A percentile compares a stretch with the other conserved stretches of the same genome.
Evolutionary conservation across 2,329 filamentous ascomycete species (phyloP).

Genomic region (Fusarium humuli): DNA sequence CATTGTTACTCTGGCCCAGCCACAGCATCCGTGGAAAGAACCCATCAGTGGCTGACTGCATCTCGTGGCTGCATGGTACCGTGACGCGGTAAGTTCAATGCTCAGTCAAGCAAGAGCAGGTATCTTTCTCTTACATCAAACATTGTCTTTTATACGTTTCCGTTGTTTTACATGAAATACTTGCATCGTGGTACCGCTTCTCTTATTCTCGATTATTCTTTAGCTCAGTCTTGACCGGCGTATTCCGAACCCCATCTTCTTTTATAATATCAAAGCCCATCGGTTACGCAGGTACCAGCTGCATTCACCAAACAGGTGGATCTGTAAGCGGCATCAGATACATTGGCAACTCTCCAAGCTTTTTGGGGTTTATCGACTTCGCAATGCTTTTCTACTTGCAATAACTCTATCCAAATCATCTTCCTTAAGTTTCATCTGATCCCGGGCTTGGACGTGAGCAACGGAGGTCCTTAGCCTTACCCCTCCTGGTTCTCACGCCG

Average conservation of each 20-base stretch:
- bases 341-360: conserved; percentile 15
- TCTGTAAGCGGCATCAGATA: conserved; percentile 29
- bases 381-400: conserved; percentile 26
- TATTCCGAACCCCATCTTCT: background rate
- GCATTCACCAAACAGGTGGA: conserved; percentile 30
- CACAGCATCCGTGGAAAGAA: background rate
- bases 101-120: conserved; percentile 25
- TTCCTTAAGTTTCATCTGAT: background rate
- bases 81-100: conserved; percentile 31
- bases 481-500: conserved; percentile 28
- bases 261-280: conserved; percentile 24
- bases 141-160: conserved; percentile 6
- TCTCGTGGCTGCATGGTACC: conserved; percentile 31
- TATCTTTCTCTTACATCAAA: conserved; percentile 25
- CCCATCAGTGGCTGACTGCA: conserved; percentile 15
- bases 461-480: conserved; percentile 14
- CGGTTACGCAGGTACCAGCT: conserved; percentile 15
- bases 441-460: conserved; percentile 2
- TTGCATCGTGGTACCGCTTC: background rate
- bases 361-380: conserved; percentile 7
- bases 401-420: conserved; percentile 9
- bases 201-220: background rate
- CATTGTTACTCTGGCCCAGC: background rate
- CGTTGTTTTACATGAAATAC: conserved; percentile 2
- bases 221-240: background rate